phyloP scores from a whole-genome alignment of 805 yeast species.

The Sugiyamaella floridensis region DNA sequence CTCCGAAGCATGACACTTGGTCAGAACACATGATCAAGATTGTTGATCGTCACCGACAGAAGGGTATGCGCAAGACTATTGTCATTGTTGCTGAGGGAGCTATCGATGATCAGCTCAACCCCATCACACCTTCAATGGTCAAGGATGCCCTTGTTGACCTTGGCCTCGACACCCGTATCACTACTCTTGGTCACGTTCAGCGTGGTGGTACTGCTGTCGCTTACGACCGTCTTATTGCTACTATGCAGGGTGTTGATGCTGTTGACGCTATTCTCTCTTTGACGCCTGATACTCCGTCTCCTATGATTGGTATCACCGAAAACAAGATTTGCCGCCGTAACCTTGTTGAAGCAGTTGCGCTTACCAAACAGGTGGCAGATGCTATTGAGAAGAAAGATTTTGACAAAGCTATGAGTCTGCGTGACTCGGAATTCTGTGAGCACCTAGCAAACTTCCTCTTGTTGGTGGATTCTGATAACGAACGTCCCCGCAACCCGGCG shows the following conservation, averaged over 20 bases:
- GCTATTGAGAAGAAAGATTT: conserved; percentile 79
- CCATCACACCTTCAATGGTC: conserved; percentile 74
- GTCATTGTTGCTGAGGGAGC: conserved; percentile 99
- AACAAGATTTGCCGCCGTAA: conserved; percentile 81
- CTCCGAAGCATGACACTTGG: conserved; percentile 73
- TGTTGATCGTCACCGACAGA: conserved; percentile 69
- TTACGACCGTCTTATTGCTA: conserved; percentile 82
- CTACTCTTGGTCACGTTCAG: conserved; percentile 95
- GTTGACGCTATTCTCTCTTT: conserved; percentile 84
- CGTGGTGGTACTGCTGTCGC: conserved; percentile 99
- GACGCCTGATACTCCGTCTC: conserved; percentile 88
- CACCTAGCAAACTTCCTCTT: conserved; percentile 65
- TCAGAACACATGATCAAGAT: conserved; percentile 67
- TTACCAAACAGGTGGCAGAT: conserved; percentile 83
- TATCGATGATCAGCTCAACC: conserved; percentile 68
- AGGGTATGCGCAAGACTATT: conserved; percentile 89
- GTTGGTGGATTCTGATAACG: conserved; percentile 62
- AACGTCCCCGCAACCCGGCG: conserved; percentile 50
- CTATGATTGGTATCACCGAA: conserved; percentile 85
- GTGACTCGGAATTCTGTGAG: conserved; percentile 86
- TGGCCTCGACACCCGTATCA: conserved; percentile 90
- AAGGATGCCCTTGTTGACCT: conserved; percentile 73
- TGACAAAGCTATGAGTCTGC: conserved; percentile 74
- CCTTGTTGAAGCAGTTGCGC: conserved; percentile 79
- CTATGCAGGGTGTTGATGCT: conserved; percentile 96